A percentile compares a stretch with the other conserved stretches of the same genome.
Evolutionary conservation across 2,329 filamentous ascomycete species (phyloP).

Genomic region (Eutypa lata): DNA sequence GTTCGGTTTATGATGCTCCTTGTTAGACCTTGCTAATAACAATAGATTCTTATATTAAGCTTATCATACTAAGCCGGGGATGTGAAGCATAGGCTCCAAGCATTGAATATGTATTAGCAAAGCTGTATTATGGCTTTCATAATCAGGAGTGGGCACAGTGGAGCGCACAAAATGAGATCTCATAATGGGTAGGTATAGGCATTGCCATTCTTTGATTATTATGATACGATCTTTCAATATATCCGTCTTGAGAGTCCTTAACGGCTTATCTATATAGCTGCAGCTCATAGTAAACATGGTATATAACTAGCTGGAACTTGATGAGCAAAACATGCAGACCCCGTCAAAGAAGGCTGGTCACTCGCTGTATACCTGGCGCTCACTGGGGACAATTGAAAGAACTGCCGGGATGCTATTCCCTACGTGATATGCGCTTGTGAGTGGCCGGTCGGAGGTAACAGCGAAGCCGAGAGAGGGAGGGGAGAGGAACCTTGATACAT

Average conservation of each 20-base stretch:
- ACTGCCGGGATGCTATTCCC: background rate
- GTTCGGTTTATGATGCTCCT: background rate
- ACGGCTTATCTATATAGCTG: too few relatives aligned
- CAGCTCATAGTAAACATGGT: too few relatives aligned
- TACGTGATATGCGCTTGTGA: background rate
- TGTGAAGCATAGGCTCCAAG: background rate
- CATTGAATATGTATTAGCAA: background rate
- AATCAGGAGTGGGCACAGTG: background rate
- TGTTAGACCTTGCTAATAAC: background rate
- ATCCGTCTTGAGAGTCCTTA: background rate
- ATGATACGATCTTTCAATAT: background rate
- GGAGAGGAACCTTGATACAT: background rate
- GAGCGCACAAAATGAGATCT: background rate
- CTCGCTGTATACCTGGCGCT: too few relatives aligned
- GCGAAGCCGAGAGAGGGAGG: too few relatives aligned
- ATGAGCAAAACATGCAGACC: too few relatives aligned
- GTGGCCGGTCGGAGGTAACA: background rate
- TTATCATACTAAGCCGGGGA: background rate
- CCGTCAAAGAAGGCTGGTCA: too few relatives aligned
- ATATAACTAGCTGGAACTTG: too few relatives aligned
- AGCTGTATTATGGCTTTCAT: background rate
- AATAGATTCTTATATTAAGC: background rate
- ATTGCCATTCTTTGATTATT: background rate
- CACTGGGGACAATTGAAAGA: background rate
- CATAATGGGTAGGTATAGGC: too few relatives aligned